Evolutionary conservation across 768 basidiomycete species (phyloP), one percentile per base, ranked within the genome.

Genomic region (Tricholoma terreum): DNA sequence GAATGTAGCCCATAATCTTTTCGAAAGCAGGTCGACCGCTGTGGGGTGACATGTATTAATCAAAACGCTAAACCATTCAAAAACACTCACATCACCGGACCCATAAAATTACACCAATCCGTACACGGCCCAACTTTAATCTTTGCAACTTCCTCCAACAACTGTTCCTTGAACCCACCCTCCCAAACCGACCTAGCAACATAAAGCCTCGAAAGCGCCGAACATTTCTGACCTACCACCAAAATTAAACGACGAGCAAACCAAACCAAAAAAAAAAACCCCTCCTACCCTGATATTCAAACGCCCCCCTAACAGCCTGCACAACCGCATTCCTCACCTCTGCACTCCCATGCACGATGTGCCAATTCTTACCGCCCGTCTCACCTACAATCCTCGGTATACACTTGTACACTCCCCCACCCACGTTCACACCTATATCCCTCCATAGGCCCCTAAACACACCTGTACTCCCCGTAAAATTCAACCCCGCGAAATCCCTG

Each of bases 311-410:
- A 59, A 98, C 82, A 52, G 80, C 84, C 75, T 98, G 96, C 48
- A 90, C 62, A 50, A 92, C 97, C n/a, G 95, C 92, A 62, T 94
- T 95, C 69, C 78, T 79, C 53, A 97, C 74, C 64, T 97, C 91
- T 35, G 95, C 96, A 12, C 86, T 87, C 54, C 82, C 77, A 73
- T 98, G 97, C 50, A 98, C 78, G 46, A 99, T 62, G 74, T 98
- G 97, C 80, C 95, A 98, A 80, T 99, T 99, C 82, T 98, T 99
- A 56, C 97, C 96, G 27, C 93, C 94, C 7, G 96, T 98, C 80
- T 98, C 96, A 24, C 97, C 97, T 6, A 99, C 95, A 61, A 99
- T 90, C 67, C 96, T 82, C 0, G 97, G 97, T 75, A 97, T 98
- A 11, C 84, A 78, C 65, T 77, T 84, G 80, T 98, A 98, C 46